Conservation (phyloP, 352 stramenopile genomes). For the Pythium periplocum region DNA sequence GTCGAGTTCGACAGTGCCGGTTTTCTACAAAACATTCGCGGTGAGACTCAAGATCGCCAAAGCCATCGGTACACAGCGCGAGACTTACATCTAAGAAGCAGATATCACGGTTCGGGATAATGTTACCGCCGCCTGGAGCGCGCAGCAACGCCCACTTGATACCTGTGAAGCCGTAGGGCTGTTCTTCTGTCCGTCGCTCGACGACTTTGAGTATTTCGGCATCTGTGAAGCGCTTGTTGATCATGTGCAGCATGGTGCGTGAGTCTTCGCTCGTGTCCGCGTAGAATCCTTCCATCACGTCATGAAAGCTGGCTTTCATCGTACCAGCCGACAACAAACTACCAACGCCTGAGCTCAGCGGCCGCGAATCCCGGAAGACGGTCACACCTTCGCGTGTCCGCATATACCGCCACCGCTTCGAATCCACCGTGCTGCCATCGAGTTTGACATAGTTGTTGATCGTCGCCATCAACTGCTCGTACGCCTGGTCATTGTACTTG, state of each 20-base stretch:
- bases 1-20: slow-evolving; percentile 10
- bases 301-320: slow-evolving; percentile 8
- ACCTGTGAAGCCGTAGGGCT: slow-evolving; percentile 15
- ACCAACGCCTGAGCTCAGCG: neutral
- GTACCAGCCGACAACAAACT: slow-evolving; percentile 15
- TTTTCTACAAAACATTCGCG: slow-evolving; percentile 8
- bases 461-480: slow-evolving; percentile 26
- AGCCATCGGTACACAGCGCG: too few species aligned
- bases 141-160: slow-evolving; percentile 18
- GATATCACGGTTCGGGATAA: slow-evolving; percentile 13
- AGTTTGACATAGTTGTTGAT: slow-evolving; percentile 26
- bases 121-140: slow-evolving; percentile 7
- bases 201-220: slow-evolving; percentile 16
- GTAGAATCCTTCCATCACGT: slow-evolving; percentile 19
- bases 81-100: slow-evolving; percentile 15
- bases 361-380: slow-evolving; percentile 28
- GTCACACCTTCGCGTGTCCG: slow-evolving; percentile 22
- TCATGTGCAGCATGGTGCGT: slow-evolving; percentile 7
- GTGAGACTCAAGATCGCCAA: too few species aligned
- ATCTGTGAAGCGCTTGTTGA: slow-evolving; percentile 17
- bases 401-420: slow-evolving; percentile 30
- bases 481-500: slow-evolving; percentile 27
- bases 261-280: slow-evolving; percentile 16
- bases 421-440: slow-evolving; percentile 18
- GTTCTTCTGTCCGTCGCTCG: slow-evolving; percentile 5